These are phyloP conservation scores for Solanum chilense DNA, from an alignment of 257 asterid species.

Conservation along the genomic window DNA sequence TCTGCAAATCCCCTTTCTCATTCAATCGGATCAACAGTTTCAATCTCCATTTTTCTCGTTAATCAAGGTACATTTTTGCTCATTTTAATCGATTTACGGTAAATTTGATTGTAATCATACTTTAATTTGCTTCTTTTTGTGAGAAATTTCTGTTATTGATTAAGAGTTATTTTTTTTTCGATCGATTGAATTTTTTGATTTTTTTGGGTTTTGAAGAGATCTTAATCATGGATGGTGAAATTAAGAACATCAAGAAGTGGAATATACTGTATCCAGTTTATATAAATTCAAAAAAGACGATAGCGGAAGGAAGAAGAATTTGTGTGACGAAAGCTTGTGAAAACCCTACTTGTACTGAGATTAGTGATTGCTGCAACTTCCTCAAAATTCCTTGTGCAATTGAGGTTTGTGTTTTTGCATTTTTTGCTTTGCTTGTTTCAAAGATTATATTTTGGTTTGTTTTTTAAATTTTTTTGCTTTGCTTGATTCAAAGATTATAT, in stretches of 20 bases:
- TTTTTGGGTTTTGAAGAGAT: background rate
- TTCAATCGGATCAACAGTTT: background rate
- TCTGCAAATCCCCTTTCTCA: background rate
- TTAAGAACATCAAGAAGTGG: conserved; percentile 79
- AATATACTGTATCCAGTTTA: conserved; percentile 71
- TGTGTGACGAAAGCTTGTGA: conserved; percentile 74
- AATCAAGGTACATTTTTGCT: background rate
- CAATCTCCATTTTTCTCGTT: background rate
- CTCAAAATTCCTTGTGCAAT: conserved; percentile 80
- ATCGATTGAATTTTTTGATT: background rate
- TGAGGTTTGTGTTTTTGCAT: conserved; percentile 34
- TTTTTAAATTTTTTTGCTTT: background rate
- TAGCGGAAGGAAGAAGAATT: conserved; percentile 94
- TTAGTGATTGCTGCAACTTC: conserved; percentile 71
- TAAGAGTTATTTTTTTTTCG: background rate
- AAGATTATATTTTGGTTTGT: background rate
- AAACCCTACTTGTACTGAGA: conserved; percentile 76
- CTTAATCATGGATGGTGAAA: conserved; percentile 55
- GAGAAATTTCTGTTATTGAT: background rate
- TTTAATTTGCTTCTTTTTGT: background rate
- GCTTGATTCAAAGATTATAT: background rate
- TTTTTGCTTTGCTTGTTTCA: background rate
- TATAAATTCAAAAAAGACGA: conserved; percentile 82
- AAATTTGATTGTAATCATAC: background rate
- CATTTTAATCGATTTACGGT: background rate